Conservation (phyloP, 2,329 filamentous ascomycete genomes). For the Lasiodiplodia sp. region DNA sequence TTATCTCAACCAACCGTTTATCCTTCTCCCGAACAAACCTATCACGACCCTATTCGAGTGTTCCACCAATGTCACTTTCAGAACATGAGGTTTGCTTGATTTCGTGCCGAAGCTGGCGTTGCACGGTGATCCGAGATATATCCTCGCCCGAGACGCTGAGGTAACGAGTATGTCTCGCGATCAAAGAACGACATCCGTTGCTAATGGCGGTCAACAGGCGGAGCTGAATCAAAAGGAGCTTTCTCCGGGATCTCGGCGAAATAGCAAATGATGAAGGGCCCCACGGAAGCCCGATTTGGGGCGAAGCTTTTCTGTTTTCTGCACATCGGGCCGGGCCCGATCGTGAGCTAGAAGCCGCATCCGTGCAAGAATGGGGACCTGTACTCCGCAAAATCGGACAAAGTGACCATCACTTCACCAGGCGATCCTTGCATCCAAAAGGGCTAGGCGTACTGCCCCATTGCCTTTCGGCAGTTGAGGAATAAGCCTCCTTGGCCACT, state of each 20-base stretch:
- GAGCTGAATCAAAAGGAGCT: not conserved
- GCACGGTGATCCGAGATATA: no score
- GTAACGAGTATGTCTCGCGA: not conserved
- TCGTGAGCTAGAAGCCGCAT: not conserved
- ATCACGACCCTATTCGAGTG: no score
- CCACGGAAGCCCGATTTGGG: not conserved
- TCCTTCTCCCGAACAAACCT: no score
- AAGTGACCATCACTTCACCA: not conserved
- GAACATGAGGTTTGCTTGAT: no score
- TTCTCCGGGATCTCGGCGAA: not conserved
- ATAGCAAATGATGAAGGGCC: not conserved
- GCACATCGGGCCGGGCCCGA: constrained; percentile 1
- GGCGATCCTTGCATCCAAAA: not conserved
- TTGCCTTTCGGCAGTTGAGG: not conserved
- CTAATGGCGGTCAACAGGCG: not conserved
- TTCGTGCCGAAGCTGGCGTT: no score
- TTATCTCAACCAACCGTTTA: no score
- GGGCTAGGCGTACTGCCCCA: not conserved
- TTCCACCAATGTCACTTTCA: no score
- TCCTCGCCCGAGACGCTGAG: no score
- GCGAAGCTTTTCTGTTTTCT: not conserved
- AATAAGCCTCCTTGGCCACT: not conserved
- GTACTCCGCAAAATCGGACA: not conserved
- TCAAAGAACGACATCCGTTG: not conserved
- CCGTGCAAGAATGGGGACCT: not conserved